phyloP scores from a whole-genome alignment of 2,329 filamentous ascomycete genomes.

The Helotiales sp. region DNA sequence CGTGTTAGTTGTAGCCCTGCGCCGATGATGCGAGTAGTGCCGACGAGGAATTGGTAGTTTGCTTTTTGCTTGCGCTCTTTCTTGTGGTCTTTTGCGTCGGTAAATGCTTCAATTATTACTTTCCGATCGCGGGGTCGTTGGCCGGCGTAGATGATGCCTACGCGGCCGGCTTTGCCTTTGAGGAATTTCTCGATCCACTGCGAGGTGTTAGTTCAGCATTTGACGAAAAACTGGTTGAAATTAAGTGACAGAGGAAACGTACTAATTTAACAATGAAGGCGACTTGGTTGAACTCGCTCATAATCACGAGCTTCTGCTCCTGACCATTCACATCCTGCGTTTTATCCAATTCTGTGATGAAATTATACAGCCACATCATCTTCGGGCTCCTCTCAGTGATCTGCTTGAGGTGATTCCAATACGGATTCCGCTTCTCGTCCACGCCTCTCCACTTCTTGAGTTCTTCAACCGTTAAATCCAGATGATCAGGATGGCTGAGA shows the following conservation, averaged over 20 bases:
- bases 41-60: constrained; percentile 27
- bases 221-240: too few species aligned
- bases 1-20: constrained; percentile 28
- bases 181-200: constrained; percentile 25
- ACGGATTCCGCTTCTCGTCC: constrained; percentile 16
- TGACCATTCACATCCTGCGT: constrained; percentile 12
- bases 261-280: constrained; percentile 32
- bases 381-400: constrained; percentile 32
- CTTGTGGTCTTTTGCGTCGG: constrained; percentile 15
- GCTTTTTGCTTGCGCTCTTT: constrained; percentile 13
- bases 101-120: constrained; percentile 22
- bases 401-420: constrained; percentile 14
- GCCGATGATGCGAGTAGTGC: constrained; percentile 27
- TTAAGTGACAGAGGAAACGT: too few species aligned
- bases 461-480: constrained; percentile 25
- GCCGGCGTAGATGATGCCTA: constrained; percentile 20
- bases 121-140: constrained; percentile 11
- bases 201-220: background rate
- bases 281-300: constrained; percentile 27
- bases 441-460: constrained; percentile 2
- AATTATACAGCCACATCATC: constrained; percentile 27
- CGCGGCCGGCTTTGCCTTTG: constrained; percentile 5
- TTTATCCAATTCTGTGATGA: constrained; percentile 15
- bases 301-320: constrained; percentile 31
- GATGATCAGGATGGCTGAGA: constrained; percentile 7